phyloP scores from a whole-genome alignment of 2,329 filamentous ascomycete genomes.

The Beauveria sp. region DNA sequence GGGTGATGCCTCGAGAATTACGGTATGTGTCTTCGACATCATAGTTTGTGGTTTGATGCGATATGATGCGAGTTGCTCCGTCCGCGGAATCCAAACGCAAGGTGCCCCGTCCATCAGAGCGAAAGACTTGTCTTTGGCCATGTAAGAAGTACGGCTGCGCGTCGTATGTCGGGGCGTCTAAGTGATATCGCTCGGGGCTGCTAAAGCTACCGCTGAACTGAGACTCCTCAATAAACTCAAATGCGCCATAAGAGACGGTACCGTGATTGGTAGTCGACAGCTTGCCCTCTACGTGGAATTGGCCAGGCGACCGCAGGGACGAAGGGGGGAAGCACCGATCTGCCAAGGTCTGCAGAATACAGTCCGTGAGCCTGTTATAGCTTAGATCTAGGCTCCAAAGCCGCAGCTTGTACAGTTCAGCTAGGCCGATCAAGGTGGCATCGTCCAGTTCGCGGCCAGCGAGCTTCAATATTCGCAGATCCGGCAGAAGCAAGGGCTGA shows the following conservation, averaged over 20 bases:
- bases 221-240: conserved; percentile 41
- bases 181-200: conserved; percentile 40
- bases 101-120: conserved; percentile 23
- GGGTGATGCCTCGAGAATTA: conserved; percentile 34
- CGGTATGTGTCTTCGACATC: conserved; percentile 16
- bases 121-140: conserved; percentile 18
- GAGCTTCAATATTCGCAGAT: conserved; percentile 45
- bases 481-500: conserved; percentile 30
- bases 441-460: conserved; percentile 40
- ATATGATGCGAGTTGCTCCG: conserved; percentile 17
- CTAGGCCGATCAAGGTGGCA: conserved; percentile 20
- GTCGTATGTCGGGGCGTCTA: conserved; percentile 39
- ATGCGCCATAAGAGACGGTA: conserved; percentile 30
- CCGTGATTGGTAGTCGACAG: conserved; percentile 24
- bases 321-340: conserved; percentile 25
- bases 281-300: conserved; percentile 39
- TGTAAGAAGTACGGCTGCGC: conserved; percentile 16
- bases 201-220: conserved; percentile 34
- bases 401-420: conserved; percentile 27
- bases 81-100: conserved; percentile 23
- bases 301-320: conserved; percentile 27
- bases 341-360: conserved; percentile 24
- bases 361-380: conserved; percentile 44
- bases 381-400: conserved; percentile 53
- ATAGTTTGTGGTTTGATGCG: conserved; percentile 18